Evolutionary conservation across 2,329 filamentous ascomycete species (phyloP), one percentile per base, ranked within the genome.

Genomic region (Ophiosphaerella narmari): DNA sequence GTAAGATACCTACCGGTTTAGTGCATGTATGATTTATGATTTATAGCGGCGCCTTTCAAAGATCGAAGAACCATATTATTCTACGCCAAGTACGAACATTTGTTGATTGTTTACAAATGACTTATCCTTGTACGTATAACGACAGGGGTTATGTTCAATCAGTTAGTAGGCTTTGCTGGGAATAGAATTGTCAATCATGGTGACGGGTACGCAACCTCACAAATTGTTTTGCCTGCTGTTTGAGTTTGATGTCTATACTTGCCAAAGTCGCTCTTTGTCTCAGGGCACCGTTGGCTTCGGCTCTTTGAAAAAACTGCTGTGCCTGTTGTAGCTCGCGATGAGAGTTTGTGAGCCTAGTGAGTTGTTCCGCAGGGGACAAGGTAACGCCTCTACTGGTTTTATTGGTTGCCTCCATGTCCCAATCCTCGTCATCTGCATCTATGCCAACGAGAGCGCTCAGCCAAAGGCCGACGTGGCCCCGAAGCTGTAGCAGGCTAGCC

Each of bases 381-480:
- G 21, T 1, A 26, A 11, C 18, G 14, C 12, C 14, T 24, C 45
- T 42, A 7, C 52, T 35, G 35, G 36, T 8, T n/a, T 40, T 23
- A 39, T 49, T 21, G 36, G 43, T 39, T 14, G 38, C 37, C 8
- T 60, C 50, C 13, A 47, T 42, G 9, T 58, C 52, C 60, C 53
- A 59, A 33, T 60, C 57, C 29, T 65, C 59, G 23, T 57, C 43
- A 24, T 51, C 35, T 4, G 36, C 12, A 40, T 43, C 38, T n/a
- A 50, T 57, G 13, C 62, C 66, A 21, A 86, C 63, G 33, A 96
- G 74, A 68, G 96, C 90, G 6, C 82, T 87, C 13, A 90, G 78
- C 79, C 90, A 96, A 13, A 94, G 76, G 1, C 85, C 83, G 5
- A 91, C 74, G 81, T 91, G 90, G 7, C 83, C 91, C 43, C 90